phyloP scores from a whole-genome alignment of 1,284 basidiomycete genomes.

The Marasmius tenuissimus region DNA sequence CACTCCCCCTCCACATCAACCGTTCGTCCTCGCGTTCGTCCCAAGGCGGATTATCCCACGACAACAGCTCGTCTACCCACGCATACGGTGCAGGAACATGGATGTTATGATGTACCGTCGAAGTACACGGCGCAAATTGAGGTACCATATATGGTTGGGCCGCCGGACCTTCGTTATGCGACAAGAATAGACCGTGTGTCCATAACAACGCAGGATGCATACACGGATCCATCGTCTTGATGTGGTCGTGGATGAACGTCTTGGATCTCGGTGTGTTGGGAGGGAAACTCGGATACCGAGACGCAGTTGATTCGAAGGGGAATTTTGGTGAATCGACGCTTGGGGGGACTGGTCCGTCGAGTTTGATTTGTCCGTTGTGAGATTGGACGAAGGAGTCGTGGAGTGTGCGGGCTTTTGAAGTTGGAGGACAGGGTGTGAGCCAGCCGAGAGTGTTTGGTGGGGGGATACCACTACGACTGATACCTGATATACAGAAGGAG shows the following conservation, averaged over 20 bases:
- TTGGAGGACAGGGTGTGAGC: conserved; percentile 38
- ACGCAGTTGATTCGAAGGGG: conserved; percentile 21
- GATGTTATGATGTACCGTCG: conserved; percentile 61
- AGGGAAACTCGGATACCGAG: conserved; percentile 12
- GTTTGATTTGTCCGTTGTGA: not conserved
- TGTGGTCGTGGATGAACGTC: conserved; percentile 56
- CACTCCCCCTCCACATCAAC: conserved; percentile 65
- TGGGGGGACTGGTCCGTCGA: not conserved
- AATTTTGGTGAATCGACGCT: not conserved
- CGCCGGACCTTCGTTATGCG: conserved; percentile 47
- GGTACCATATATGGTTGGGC: conserved; percentile 50
- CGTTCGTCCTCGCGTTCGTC: conserved; percentile 51
- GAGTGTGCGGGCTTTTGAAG: conserved; percentile 35
- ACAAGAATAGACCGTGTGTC: conserved; percentile 58
- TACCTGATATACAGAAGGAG: not conserved
- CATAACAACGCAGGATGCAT: conserved; percentile 47
- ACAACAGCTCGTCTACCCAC: conserved; percentile 39
- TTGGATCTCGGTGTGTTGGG: conserved; percentile 30
- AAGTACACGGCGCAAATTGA: conserved; percentile 56
- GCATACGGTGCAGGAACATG: conserved; percentile 48
- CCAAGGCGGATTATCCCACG: conserved; percentile 51
- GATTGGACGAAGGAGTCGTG: not conserved
- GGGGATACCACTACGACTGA: conserved; percentile 23
- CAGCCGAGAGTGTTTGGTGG: conserved; percentile 32
- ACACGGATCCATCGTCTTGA: conserved; percentile 62